Percentiles rank a stretch among this genome's conserved stretches.
phyloP scores from a whole-genome alignment of 768 basidiomycete genomes.

The Rhizopogon rudus region DNA sequence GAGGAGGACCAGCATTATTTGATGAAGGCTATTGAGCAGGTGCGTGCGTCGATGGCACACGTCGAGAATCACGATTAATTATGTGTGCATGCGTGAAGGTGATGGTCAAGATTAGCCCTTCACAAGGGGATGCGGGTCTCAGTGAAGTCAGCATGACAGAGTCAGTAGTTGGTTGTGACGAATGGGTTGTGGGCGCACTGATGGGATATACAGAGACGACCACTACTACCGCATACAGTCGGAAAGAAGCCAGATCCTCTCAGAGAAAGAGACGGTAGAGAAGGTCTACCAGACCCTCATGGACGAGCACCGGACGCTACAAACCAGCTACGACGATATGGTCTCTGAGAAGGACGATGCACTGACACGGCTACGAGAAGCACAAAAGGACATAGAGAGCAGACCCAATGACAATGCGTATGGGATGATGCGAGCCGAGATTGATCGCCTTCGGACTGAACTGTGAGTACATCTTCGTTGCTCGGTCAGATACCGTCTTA shows the following conservation, averaged over 20 bases:
- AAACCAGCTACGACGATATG: slow-evolving; percentile 73
- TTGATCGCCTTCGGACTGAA: slow-evolving; percentile 75
- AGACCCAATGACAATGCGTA: slow-evolving; percentile 69
- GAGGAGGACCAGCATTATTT: slow-evolving; percentile 83
- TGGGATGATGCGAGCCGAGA: slow-evolving; percentile 71
- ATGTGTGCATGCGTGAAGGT: slow-evolving; percentile 39
- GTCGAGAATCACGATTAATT: not conserved
- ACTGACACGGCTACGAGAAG: slow-evolving; percentile 53
- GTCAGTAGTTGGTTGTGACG: slow-evolving; percentile 37
- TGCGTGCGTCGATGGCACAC: slow-evolving; percentile 26
- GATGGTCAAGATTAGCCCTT: slow-evolving; percentile 66
- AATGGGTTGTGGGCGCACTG: slow-evolving; percentile 7
- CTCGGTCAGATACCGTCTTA: slow-evolving; percentile 14
- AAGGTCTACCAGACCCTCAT: slow-evolving; percentile 72
- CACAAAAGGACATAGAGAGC: slow-evolving; percentile 53
- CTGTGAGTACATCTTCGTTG: slow-evolving; percentile 55
- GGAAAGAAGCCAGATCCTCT: slow-evolving; percentile 68
- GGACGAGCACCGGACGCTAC: slow-evolving; percentile 70
- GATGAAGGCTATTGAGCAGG: slow-evolving; percentile 94
- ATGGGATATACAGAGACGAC: slow-evolving; percentile 57
- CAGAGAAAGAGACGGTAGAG: slow-evolving; percentile 85
- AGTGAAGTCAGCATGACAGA: slow-evolving; percentile 71
- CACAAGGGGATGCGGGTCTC: slow-evolving; percentile 41
- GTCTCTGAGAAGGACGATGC: slow-evolving; percentile 78
- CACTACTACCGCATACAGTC: slow-evolving; percentile 85